Conservation (phyloP, 495 filamentous ascomycete genomes). For the Podospora pseudopauciseta region DNA sequence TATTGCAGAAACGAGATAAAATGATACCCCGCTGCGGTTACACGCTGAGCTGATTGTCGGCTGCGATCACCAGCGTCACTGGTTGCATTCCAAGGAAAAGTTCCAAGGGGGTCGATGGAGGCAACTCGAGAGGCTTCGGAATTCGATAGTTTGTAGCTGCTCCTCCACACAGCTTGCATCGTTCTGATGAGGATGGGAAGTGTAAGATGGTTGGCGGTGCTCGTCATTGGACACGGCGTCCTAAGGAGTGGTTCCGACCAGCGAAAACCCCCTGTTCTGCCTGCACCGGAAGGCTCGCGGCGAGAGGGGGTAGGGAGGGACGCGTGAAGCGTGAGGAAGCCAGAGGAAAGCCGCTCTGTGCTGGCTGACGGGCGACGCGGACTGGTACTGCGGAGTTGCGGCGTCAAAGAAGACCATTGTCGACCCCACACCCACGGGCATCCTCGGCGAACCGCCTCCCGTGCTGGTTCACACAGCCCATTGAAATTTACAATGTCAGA, state of each 20-base stretch:
- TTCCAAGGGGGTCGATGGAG: neutral
- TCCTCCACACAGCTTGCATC: slow-evolving; percentile 28
- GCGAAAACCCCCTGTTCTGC: slow-evolving; percentile 14
- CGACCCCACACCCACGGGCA: slow-evolving; percentile 24
- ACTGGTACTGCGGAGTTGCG: slow-evolving; percentile 11
- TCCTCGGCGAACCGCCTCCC: slow-evolving; percentile 27
- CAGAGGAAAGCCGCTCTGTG: slow-evolving; percentile 1
- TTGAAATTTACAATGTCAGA: slow-evolving; percentile 22
- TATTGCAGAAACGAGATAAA: slow-evolving; percentile 24
- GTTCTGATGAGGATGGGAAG: slow-evolving; percentile 29
- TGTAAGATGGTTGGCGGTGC: slow-evolving; percentile 20
- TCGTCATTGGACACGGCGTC: slow-evolving; percentile 27
- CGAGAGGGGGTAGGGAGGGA: slow-evolving; percentile 6
- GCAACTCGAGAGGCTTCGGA: slow-evolving; percentile 14
- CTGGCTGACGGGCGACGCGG: slow-evolving; percentile 11
- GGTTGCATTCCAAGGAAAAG: neutral
- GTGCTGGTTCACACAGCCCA: slow-evolving; percentile 23
- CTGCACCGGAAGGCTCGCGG: neutral
- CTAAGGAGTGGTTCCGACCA: slow-evolving; percentile 25
- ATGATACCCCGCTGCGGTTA: slow-evolving; percentile 13
- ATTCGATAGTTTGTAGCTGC: slow-evolving; percentile 28
- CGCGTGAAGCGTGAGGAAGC: slow-evolving; percentile 12
- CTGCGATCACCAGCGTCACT: slow-evolving; percentile 4
- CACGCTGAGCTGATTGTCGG: slow-evolving; percentile 15
- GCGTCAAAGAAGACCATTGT: slow-evolving; percentile 16